Conservation (phyloP, 495 filamentous ascomycete species). For the Hypoxylon lenormandii region DNA sequence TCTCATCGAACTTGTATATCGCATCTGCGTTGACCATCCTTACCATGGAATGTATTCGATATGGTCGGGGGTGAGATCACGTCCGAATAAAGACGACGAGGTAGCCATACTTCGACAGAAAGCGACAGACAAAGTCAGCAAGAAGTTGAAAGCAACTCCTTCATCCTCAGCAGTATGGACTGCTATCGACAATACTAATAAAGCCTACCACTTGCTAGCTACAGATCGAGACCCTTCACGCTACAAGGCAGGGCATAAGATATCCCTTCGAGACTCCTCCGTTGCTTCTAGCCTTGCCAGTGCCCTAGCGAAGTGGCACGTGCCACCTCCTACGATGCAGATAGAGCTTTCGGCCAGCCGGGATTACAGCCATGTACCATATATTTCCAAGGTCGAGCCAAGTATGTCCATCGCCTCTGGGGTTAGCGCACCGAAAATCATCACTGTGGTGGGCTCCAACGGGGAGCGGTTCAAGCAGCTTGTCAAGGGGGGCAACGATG, state of each 20-base stretch:
- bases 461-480: conserved; percentile 86
- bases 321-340: conserved; percentile 91
- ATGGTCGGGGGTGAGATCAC: conserved; percentile 78
- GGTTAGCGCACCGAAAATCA: conserved; percentile 89
- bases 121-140: conserved; percentile 75
- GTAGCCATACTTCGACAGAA: conserved; percentile 75
- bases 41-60: conserved; percentile 98
- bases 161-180: conserved; percentile 69
- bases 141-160: conserved; percentile 62
- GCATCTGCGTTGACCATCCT: conserved; percentile 90
- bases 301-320: conserved; percentile 65
- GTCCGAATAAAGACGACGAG: conserved; percentile 74
- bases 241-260: conserved; percentile 74
- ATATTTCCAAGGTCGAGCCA: conserved; percentile 73
- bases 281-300: conserved; percentile 69
- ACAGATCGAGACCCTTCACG: conserved; percentile 67
- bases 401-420: conserved; percentile 87
- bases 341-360: conserved; percentile 77
- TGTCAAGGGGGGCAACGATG: conserved; percentile 93
- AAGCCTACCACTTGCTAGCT: conserved; percentile 78
- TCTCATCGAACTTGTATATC: conserved; percentile 75
- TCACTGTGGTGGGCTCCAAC: conserved; percentile 79
- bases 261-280: conserved; percentile 69
- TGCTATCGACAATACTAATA: conserved; percentile 76
- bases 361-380: conserved; percentile 80